Conservation (phyloP, 1,284 basidiomycete genomes). For the Puccinia coronata region DNA sequence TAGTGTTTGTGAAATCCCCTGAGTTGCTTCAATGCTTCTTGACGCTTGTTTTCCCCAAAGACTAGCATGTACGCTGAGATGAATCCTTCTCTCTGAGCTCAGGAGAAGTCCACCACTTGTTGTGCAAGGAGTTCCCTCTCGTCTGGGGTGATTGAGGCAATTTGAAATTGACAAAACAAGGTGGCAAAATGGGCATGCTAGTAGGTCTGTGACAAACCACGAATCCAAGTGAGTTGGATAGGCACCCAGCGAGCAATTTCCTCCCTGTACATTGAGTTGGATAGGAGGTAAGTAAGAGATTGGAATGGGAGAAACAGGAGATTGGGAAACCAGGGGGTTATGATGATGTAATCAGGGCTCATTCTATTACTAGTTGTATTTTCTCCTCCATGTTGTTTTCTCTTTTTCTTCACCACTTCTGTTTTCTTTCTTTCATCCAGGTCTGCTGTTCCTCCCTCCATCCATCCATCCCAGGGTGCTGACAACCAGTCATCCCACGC, state of each 20-base stretch:
- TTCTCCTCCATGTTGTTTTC: too few species aligned
- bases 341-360: too few species aligned
- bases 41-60: background rate
- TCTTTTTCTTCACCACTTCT: too few species aligned
- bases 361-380: too few species aligned
- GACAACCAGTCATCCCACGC: too few species aligned
- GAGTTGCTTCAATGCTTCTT: background rate
- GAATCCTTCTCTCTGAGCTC: background rate
- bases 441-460: too few species aligned
- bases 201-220: background rate
- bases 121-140: background rate
- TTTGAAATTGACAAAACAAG: too few species aligned
- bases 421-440: too few species aligned
- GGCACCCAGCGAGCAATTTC: background rate
- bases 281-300: background rate
- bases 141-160: background rate
- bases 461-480: too few species aligned
- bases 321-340: too few species aligned
- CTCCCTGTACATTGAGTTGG: background rate
- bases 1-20: background rate
- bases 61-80: background rate
- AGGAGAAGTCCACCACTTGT: background rate
- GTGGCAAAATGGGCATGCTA: background rate
- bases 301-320: too few species aligned
- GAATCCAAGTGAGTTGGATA: slow-evolving; percentile 3